Evolutionary conservation across 2,329 filamentous ascomycete species (phyloP).

Genomic region (Fusarium secorum): DNA sequence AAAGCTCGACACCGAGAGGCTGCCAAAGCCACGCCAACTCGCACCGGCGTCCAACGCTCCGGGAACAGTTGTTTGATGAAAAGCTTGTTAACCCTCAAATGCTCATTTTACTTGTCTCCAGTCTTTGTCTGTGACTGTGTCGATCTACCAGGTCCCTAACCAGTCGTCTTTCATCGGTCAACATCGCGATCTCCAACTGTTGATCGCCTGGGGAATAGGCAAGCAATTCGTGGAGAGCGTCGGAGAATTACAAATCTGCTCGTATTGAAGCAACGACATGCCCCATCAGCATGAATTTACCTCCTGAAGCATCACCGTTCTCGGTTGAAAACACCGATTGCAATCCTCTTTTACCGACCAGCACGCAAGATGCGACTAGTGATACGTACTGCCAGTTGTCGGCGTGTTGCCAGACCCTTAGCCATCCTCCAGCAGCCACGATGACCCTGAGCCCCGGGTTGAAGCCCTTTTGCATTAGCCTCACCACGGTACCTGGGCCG

Average conservation of each 20-base stretch:
- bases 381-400: slow-evolving; percentile 21
- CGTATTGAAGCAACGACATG: background rate
- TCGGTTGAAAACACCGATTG: background rate
- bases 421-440: slow-evolving; percentile 32
- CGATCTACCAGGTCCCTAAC: slow-evolving; percentile 24
- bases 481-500: slow-evolving; percentile 28
- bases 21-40: slow-evolving; percentile 19
- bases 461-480: slow-evolving; percentile 40
- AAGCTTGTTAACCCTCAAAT: slow-evolving; percentile 32
- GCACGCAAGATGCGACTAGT: background rate
- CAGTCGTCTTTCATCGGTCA: slow-evolving; percentile 16
- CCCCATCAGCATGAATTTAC: background rate
- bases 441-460: slow-evolving; percentile 30
- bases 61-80: slow-evolving; percentile 27
- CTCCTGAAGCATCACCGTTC: background rate
- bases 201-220: slow-evolving; percentile 8
- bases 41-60: slow-evolving; percentile 32
- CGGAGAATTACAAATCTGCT: slow-evolving; percentile 9
- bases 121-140: slow-evolving; percentile 10
- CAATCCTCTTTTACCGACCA: slow-evolving; percentile 7
- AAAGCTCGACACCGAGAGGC: slow-evolving; percentile 16
- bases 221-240: slow-evolving; percentile 12
- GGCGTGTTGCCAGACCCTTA: slow-evolving; percentile 10
- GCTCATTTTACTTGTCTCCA: slow-evolving; percentile 37
- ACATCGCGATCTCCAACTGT: slow-evolving; percentile 24